phyloP scores from a whole-genome alignment of 2,329 filamentous ascomycete species.

The Pseudocercospora macadamiae region DNA sequence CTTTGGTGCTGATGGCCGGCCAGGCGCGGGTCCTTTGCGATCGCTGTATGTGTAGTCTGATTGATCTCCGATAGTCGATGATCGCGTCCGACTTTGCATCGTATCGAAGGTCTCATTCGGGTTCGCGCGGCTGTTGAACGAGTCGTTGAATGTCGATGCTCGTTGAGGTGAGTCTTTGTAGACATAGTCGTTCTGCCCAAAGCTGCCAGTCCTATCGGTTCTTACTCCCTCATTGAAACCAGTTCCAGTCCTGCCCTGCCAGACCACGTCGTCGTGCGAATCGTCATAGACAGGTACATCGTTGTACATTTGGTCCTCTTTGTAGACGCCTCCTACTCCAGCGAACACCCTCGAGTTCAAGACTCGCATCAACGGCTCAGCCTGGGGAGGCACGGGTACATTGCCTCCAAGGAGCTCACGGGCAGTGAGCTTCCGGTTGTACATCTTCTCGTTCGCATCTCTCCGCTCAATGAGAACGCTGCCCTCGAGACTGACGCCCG shows the following conservation, averaged over 20 bases:
- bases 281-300: slow-evolving; percentile 89
- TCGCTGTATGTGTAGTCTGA: slow-evolving; percentile 60
- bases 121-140: slow-evolving; percentile 67
- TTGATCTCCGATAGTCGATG: slow-evolving; percentile 46
- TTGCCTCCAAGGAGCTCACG: slow-evolving; percentile 77
- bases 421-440: slow-evolving; percentile 80
- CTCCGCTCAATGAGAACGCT: slow-evolving; percentile 90
- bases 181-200: slow-evolving; percentile 42
- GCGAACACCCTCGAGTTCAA: slow-evolving; percentile 84
- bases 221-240: slow-evolving; percentile 70
- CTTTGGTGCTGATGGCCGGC: slow-evolving; percentile 83
- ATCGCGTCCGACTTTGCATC: slow-evolving; percentile 32
- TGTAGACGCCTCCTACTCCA: slow-evolving; percentile 57
- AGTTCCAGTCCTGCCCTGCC: slow-evolving; percentile 74
- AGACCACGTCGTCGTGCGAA: slow-evolving; percentile 77
- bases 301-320: slow-evolving; percentile 80
- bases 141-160: slow-evolving; percentile 74
- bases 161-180: slow-evolving; percentile 63
- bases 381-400: slow-evolving; percentile 76
- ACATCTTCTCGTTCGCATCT: slow-evolving; percentile 96
- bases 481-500: slow-evolving; percentile 91
- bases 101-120: slow-evolving; percentile 56
- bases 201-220: slow-evolving; percentile 51
- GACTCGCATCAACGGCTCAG: slow-evolving; percentile 80
- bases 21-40: slow-evolving; percentile 61